phyloP scores from a whole-genome alignment of 768 basidiomycete species.

The Leccinum subgranulosum region DNA sequence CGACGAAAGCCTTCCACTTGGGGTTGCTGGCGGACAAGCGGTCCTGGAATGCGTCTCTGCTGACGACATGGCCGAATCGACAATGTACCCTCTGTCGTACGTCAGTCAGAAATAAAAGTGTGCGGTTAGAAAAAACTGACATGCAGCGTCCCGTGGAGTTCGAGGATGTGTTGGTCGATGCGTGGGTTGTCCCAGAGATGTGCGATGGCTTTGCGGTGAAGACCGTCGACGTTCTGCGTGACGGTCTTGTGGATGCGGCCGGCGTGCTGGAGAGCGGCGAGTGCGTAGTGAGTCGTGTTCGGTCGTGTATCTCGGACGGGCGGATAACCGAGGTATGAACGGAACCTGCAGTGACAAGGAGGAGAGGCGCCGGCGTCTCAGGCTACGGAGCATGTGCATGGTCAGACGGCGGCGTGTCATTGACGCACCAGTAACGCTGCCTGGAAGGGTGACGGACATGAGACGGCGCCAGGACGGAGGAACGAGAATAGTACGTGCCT shows the following conservation, averaged over 20 bases:
- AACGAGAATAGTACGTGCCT: constrained; percentile 47
- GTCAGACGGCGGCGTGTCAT: not conserved
- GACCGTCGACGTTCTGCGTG: constrained; percentile 93
- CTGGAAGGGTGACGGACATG: constrained; percentile 35
- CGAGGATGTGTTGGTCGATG: constrained; percentile 52
- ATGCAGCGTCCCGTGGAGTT: constrained; percentile 87
- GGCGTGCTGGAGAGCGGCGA: constrained; percentile 78
- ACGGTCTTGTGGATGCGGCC: constrained; percentile 60
- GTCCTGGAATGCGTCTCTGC: constrained; percentile 69
- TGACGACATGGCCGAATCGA: constrained; percentile 62
- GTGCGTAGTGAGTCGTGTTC: constrained; percentile 85
- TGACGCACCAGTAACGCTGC: constrained; percentile 75
- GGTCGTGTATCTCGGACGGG: constrained; percentile 79
- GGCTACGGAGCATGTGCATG: not conserved
- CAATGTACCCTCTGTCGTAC: constrained; percentile 66
- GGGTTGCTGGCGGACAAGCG: constrained; percentile 74
- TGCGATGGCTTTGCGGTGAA: constrained; percentile 77
- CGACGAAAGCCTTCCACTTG: constrained; percentile 67
- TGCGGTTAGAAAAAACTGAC: constrained; percentile 36
- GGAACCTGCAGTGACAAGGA: constrained; percentile 40
- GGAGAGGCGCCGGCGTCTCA: too few relatives aligned
- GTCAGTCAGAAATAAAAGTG: constrained; percentile 9
- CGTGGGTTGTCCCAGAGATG: constrained; percentile 40
- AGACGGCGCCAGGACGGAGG: constrained; percentile 1
- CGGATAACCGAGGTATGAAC: constrained; percentile 82